Percentiles rank a stretch among this genome's conserved stretches.
phyloP scores from a whole-genome alignment of 306 rosid genomes.

The Medicago arabica region DNA sequence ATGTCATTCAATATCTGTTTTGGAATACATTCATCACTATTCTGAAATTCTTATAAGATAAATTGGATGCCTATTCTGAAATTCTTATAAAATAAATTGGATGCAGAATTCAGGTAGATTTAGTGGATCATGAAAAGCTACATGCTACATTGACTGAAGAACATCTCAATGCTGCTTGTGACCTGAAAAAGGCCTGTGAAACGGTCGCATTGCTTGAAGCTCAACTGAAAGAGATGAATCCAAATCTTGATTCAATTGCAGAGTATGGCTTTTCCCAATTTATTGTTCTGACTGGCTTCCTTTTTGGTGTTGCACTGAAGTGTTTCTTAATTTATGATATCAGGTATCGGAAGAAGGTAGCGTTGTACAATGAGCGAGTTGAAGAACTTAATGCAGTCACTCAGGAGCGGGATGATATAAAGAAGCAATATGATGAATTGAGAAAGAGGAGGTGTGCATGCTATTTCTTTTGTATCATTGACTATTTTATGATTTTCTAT shows the following conservation, averaged over 20 bases:
- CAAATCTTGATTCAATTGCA: constrained; percentile 94
- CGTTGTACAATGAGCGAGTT: constrained; percentile 81
- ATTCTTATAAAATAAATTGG: constrained; percentile 34
- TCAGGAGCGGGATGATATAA: constrained; percentile 79
- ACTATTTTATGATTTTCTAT: constrained; percentile 24
- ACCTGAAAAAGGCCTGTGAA: constrained; percentile 78
- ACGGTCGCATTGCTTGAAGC: constrained; percentile 80
- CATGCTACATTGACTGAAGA: constrained; percentile 68
- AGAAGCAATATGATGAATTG: constrained; percentile 87
- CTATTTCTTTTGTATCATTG: constrained; percentile 2
- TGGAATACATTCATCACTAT: constrained; percentile 28
- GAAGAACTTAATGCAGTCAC: constrained; percentile 86
- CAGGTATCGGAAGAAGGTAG: constrained; percentile 85
- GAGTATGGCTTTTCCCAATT: constrained; percentile 63
- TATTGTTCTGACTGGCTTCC: constrained; percentile 12
- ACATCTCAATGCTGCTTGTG: constrained; percentile 59
- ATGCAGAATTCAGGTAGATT: constrained; percentile 81
- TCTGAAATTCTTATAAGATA: background rate
- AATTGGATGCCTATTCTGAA: constrained; percentile 30
- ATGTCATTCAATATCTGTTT: constrained; percentile 45
- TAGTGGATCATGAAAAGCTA: constrained; percentile 87
- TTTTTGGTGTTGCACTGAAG: constrained; percentile 36
- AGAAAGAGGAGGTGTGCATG: constrained; percentile 79
- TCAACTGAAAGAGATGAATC: constrained; percentile 92
- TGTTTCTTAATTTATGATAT: constrained; percentile 29